Base-by-base conservation (phyloP, 441 rosid genomes). In the Theobroma grandiflorum region DNA sequence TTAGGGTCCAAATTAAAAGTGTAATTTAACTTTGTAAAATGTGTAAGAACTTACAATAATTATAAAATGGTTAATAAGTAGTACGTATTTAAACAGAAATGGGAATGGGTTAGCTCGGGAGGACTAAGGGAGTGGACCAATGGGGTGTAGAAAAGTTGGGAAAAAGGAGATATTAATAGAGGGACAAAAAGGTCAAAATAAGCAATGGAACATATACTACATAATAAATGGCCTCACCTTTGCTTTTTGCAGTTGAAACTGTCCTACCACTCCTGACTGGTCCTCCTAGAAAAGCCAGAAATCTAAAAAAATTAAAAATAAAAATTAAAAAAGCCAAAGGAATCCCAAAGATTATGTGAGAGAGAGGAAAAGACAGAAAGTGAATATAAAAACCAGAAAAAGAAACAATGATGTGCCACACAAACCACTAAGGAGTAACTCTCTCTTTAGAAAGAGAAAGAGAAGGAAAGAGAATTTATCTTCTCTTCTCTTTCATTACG, bases 341-440 rank as follows among this genome's bases (percentile, higher is more conserved):
- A 66, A 77, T 77, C 79, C 74, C 79, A 26, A 31, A 66, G 74
- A 77, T 77, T 77, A 62, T 75, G 74, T n/a, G 79, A 6, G 64
- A 37, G 53, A 64, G 58, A 76, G 33, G 35, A n/a, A 72, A 50
- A 58, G 78, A 75, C 42, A 43, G 69, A 65, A 76, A 76, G 79
- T 65, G 79, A 52, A 67, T 22, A 77, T 66, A 66, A 52, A 66
- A 53, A 67, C 74, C 58, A 53, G 65, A 67, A 77, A 77, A 77
- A 67, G 64, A 77, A 77, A 53, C 53, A 67, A 38, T 77, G 74
- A 77, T 77, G 64, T 67, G 65, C 74, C 80, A 67, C 55, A 66
- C 74, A 66, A 77, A 67, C 80, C 74, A 77, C 74, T 57, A 11
- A 75, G 14, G 20, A 57, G n/a, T 26, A 26, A 1, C 64, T 76